Percentiles rank a stretch among this genome's conserved stretches.
Conservation (phyloP, 352 stramenopile genomes). For the Globisporangium echinulatum region DNA sequence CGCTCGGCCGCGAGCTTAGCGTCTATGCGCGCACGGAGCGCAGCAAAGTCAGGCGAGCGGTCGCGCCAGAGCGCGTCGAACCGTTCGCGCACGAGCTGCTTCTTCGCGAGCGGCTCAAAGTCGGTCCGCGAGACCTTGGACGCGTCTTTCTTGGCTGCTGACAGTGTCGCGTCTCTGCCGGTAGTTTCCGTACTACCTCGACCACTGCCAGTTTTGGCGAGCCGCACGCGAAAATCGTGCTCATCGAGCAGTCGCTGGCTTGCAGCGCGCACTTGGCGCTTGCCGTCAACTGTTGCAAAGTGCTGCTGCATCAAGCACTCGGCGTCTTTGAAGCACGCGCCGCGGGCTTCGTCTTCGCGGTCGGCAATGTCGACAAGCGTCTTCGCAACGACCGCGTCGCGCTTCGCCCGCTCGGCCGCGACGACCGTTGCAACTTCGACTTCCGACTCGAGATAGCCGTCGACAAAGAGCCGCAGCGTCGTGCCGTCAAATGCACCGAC, state of each 20-base stretch:
- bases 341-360: constrained; percentile 69
- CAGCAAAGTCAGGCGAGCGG: constrained; percentile 53
- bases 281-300: constrained; percentile 75
- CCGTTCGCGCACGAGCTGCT: constrained; percentile 65
- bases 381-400: constrained; percentile 59
- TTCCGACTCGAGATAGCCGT: constrained; percentile 65
- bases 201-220: constrained; percentile 28
- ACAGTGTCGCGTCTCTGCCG: neutral
- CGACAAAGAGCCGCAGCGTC: constrained; percentile 74
- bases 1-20: constrained; percentile 66
- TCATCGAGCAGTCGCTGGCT: constrained; percentile 77
- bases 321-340: constrained; percentile 64
- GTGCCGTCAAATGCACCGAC: constrained; percentile 87
- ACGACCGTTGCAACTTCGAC: constrained; percentile 70
- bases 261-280: constrained; percentile 43
- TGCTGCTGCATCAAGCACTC: constrained; percentile 52
- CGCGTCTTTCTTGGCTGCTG: constrained; percentile 50
- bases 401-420: constrained; percentile 55
- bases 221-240: constrained; percentile 70
- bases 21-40: constrained; percentile 68
- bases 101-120: constrained; percentile 79
- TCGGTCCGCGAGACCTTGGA: constrained; percentile 59
- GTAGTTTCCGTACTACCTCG: constrained; percentile 5
- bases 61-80: constrained; percentile 58
- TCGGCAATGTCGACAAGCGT: constrained; percentile 70